These are phyloP conservation scores for Endoconidiophora polonica DNA, from an alignment of 2,329 filamentous ascomycete species.

Conservation along the genomic window DNA sequence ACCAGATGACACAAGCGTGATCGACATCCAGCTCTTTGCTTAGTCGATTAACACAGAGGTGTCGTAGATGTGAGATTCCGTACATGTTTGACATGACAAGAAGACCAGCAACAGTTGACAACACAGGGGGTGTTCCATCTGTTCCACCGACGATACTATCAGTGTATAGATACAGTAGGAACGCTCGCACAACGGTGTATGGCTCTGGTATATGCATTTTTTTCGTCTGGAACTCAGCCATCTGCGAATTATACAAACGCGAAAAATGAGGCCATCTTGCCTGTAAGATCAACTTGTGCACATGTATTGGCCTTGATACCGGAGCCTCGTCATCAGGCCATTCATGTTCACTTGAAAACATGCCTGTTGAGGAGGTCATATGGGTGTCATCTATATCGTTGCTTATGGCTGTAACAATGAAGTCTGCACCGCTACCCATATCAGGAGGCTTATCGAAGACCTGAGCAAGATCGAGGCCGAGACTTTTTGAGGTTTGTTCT, in stretches of 20 bases:
- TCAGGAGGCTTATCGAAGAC: conserved; percentile 77
- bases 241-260: conserved; percentile 78
- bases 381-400: conserved; percentile 59
- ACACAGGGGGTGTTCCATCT: conserved; percentile 56
- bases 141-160: conserved; percentile 61
- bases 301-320: conserved; percentile 74
- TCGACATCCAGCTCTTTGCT: conserved; percentile 85
- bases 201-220: conserved; percentile 97
- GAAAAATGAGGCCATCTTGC: conserved; percentile 95
- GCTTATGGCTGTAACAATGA: conserved; percentile 75
- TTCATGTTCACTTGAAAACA: conserved; percentile 29
- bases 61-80: conserved; percentile 81
- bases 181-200: conserved; percentile 83
- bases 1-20: conserved; percentile 91
- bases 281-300: conserved; percentile 86
- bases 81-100: conserved; percentile 97
- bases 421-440: conserved; percentile 73
- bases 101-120: conserved; percentile 80
- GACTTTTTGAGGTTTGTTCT: conserved; percentile 40
- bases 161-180: conserved; percentile 91
- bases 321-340: conserved; percentile 45
- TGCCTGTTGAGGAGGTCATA: conserved; percentile 33
- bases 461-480: conserved; percentile 71
- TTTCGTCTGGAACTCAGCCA: conserved; percentile 94
- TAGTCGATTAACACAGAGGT: conserved; percentile 80